phyloP scores from a whole-genome alignment of 768 basidiomycete species.

The Butyriboletus loyo region DNA sequence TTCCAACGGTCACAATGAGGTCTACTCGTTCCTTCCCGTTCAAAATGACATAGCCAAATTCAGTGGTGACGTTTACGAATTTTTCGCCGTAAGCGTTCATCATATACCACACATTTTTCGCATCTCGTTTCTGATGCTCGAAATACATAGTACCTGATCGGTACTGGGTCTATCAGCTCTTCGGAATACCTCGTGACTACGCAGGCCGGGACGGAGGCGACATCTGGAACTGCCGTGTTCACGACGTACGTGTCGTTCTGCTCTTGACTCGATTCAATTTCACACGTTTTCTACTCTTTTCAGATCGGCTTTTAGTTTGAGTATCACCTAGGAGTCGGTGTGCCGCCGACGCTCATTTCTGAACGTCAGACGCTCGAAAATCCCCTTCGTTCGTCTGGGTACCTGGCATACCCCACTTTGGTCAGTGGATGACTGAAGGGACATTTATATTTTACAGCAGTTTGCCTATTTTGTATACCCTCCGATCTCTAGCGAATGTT shows the following conservation, averaged over 20 bases:
- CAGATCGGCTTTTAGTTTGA: constrained; percentile 46
- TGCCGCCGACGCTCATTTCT: too few relatives aligned
- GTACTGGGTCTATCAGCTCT: constrained; percentile 41
- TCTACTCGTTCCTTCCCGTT: constrained; percentile 47
- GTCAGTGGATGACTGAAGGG: too few relatives aligned
- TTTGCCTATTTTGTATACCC: too few relatives aligned
- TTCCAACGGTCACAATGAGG: constrained; percentile 50
- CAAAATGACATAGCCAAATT: constrained; percentile 43
- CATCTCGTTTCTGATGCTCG: background rate
- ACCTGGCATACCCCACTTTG: background rate
- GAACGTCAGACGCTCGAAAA: background rate
- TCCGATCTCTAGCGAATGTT: too few relatives aligned
- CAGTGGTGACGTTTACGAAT: constrained; percentile 50
- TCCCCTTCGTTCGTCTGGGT: background rate
- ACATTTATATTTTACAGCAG: too few relatives aligned
- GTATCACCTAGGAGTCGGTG: constrained; percentile 45
- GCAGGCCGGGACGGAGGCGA: constrained; percentile 65
- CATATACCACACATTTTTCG: background rate
- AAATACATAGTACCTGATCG: constrained; percentile 49
- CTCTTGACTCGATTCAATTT: background rate
- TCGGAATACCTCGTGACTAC: constrained; percentile 57
- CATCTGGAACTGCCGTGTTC: constrained; percentile 52
- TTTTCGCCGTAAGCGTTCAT: constrained; percentile 42
- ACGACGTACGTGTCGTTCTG: constrained; percentile 42
- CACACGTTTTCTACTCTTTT: background rate